A percentile compares a stretch with the other conserved stretches of the same genome.
These are phyloP conservation scores for Aspergillus calidoustus DNA, from an alignment of 2,329 filamentous ascomycete species.

Conservation along the genomic window DNA sequence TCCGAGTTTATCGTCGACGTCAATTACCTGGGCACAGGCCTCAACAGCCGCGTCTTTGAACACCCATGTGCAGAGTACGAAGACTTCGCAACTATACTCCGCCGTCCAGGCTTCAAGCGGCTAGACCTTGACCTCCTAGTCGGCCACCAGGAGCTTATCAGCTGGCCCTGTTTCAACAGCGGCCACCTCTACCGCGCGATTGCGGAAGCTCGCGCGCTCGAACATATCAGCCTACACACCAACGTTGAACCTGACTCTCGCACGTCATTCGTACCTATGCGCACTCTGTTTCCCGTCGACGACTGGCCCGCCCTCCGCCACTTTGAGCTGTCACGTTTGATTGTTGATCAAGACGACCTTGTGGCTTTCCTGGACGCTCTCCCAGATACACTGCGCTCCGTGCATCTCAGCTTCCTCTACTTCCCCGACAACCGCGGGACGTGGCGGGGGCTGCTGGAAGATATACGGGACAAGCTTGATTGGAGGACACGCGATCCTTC, in stretches of 20 bases:
- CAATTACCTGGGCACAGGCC: slow-evolving; percentile 33
- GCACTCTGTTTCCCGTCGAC: background rate
- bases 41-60: slow-evolving; percentile 40
- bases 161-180: background rate
- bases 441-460: slow-evolving; percentile 25
- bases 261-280: background rate
- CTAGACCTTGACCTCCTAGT: slow-evolving; percentile 33
- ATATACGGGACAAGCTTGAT: slow-evolving; percentile 23
- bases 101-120: slow-evolving; percentile 32
- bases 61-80: slow-evolving; percentile 30
- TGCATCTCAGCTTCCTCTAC: background rate
- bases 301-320: background rate
- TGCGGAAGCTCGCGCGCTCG: background rate
- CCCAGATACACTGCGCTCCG: too few relatives aligned
- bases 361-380: background rate
- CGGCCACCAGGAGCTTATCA: background rate
- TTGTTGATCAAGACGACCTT: background rate
- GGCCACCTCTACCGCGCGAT: background rate
- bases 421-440: slow-evolving; percentile 3
- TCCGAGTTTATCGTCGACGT: slow-evolving; percentile 43
- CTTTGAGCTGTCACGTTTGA: background rate
- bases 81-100: slow-evolving; percentile 28
- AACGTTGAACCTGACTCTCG: background rate
- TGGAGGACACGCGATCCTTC: slow-evolving; percentile 4
- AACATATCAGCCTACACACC: background rate